Evolutionary conservation across 2,329 filamentous ascomycete genomes (phyloP).

Genomic region (Waltergamsia citrina): DNA sequence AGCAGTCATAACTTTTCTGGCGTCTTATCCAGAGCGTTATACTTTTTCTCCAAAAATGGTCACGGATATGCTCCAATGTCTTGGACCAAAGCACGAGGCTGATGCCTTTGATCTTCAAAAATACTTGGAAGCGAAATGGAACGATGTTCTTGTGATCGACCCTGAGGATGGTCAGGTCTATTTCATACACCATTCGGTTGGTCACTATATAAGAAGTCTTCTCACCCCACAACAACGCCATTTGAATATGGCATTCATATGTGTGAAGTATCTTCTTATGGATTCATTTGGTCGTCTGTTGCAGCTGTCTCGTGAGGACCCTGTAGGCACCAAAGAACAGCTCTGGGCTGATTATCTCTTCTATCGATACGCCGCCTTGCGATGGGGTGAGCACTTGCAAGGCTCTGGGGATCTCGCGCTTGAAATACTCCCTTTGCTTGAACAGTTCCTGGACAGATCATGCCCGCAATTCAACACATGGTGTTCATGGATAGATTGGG

Average conservation of each 20-base stretch:
- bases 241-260: conserved; percentile 1
- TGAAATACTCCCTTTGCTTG: background rate
- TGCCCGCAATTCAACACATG: conserved; percentile 2
- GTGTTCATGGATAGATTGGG: background rate
- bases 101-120: no score
- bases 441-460: conserved; percentile 8
- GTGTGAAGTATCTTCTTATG: conserved; percentile 4
- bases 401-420: background rate
- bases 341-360: background rate
- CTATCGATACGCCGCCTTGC: background rate
- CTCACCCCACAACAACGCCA: background rate
- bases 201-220: background rate
- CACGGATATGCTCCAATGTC: no score
- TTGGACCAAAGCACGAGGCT: no score
- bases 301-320: background rate
- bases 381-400: background rate
- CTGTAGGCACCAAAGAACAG: background rate
- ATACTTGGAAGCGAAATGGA: no score
- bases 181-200: background rate
- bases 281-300: conserved; percentile 2
- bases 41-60: no score
- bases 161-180: background rate
- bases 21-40: no score
- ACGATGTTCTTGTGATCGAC: no score
- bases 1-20: background rate